Evolutionary conservation across 345 rosid genomes (phyloP), one percentile per base, ranked within the genome.

Genomic region (Anacardium occidentale): DNA sequence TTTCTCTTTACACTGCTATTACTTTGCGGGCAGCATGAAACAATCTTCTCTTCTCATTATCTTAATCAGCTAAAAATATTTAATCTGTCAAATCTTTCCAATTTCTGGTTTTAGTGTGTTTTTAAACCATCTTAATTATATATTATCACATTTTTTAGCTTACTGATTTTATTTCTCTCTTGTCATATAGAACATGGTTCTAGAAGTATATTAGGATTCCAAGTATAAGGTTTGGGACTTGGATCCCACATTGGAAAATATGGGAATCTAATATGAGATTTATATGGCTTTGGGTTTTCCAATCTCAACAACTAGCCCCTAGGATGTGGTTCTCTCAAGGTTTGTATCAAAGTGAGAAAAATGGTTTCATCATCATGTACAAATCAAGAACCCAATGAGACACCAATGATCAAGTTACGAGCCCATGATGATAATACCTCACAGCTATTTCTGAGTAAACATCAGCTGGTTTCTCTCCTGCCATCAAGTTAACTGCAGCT

Each of bases 401-500:
- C 45, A 48, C 24, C 2, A 61, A 60, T 26, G 48, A 61, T n/a
- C 6, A 13, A n/a, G 10, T 61, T 44, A 48, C 10, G 40, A 79
- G 50, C 21, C 26, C 26, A 53, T 64, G 56, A 45, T 25, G 18
- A 62, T 74, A 37, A 65, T 91, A 95, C 99, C 99, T 95, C 78
- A 63, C 70, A 64, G 99, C 92, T 78, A 95, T 95, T 84, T 88
- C 99, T 45, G 98, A 84, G 79, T 95, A 95, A 75, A 95, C 96
- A 84, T 95, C 99, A 68, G 98, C 94, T 66, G 97, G 98, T 79
- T 89, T 87, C 51, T 92, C 94, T 70, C 85, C 83, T 25, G 87
- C 85, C 25, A 92, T 88, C 80, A 95, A 84, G 83, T 95, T 95
- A 82, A 92, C 99, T 68, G 99, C 98, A 50, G 92, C 94, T 71